phyloP scores from a whole-genome alignment of 805 yeast species.

The Candida broadrunensis region DNA sequence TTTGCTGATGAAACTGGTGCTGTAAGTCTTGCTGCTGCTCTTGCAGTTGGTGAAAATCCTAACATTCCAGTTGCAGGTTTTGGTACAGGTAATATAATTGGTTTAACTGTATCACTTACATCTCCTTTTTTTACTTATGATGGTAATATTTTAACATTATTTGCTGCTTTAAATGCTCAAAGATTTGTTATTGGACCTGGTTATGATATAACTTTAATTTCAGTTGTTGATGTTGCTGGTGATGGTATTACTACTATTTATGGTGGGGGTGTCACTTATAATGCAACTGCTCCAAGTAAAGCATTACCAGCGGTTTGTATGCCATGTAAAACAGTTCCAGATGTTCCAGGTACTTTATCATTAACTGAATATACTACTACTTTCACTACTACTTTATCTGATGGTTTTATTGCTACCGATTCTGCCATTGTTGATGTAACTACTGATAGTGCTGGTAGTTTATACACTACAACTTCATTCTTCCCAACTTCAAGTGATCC shows the following conservation, averaged over 20 bases:
- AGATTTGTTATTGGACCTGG: neutral
- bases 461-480: neutral
- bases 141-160: neutral
- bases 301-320: neutral
- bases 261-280: neutral
- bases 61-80: slow-evolving; percentile 17
- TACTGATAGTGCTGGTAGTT: slow-evolving; percentile 8
- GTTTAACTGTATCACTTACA: slow-evolving; percentile 4
- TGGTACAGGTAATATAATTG: slow-evolving; percentile 18
- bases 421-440: neutral
- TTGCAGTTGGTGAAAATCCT: slow-evolving; percentile 4
- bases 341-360: neutral
- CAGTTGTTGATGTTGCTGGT: slow-evolving; percentile 6
- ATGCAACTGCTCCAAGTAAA: neutral
- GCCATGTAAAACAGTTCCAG: neutral
- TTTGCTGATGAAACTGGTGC: slow-evolving; percentile 12
- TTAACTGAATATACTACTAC: neutral
- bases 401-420: neutral
- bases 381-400: neutral
- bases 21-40: slow-evolving; percentile 9
- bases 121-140: neutral
- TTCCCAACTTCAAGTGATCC: slow-evolving; percentile 3
- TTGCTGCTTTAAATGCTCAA: neutral
- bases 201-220: neutral
- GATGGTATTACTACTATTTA: slow-evolving; percentile 9